Evolutionary conservation across 2,329 filamentous ascomycete genomes (phyloP), one percentile per base, ranked within the genome.

Genomic region (Aspergillus ustus): DNA sequence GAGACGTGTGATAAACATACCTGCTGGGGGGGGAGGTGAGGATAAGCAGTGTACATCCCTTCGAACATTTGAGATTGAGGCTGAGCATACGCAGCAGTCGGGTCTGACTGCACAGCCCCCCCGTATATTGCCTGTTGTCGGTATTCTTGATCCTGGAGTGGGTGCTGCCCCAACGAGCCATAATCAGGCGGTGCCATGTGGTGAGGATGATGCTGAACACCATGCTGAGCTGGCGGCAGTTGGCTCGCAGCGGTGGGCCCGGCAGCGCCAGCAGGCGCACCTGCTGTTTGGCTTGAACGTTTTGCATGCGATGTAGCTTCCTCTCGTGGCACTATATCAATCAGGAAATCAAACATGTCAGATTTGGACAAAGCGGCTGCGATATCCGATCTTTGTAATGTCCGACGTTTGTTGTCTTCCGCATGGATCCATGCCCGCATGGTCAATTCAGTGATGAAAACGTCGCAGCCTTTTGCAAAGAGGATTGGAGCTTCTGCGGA

Each of bases 391-490:
- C 95, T 88, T 79, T 99, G 95, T 45, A 99, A 83, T 1, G 95
- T 99, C 48, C 95, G 89, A 31, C 95, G 88, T 83, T 99, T 99
- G 82, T 99, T 99, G 80, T 99, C 95, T 75, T 99, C 95, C 17
- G 95, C 95, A 72, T 99, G 95, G 66, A 99, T 99, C 95, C 95
- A 99, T 51, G 95, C 95, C 66, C 95, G 92, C 95, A 99, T 99
- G 7, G 95, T 99, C 63, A 99, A 84, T 79, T 99, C 95, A 1
- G 93, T 97, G 74, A 99, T 99, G 81, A 99, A 99, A 74, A 98
- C 97, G 75, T 99, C 95, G 78, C 95, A 98, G 43, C 94, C 95
- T 79, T 99, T 99, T 55, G 95, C 95, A 73, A 99, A 99, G 15
- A 99, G 84, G 69, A 99, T 99, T 1, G 95, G 95, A 1, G 95